These are phyloP conservation scores for Funneliformis mosseae DNA, from an alignment of 192 early-diverging fungal species.

Conservation along the genomic window DNA sequence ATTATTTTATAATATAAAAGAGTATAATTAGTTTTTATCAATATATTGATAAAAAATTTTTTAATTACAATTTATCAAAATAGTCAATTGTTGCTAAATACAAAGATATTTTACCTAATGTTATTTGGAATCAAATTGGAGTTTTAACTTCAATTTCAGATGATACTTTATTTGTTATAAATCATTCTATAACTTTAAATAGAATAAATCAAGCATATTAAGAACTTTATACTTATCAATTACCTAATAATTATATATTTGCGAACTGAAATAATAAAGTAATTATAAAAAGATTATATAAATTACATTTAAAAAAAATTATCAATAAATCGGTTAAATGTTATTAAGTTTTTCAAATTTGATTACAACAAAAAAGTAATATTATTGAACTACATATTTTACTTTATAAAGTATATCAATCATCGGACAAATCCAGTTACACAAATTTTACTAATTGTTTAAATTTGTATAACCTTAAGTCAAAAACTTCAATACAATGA, in stretches of 20 bases:
- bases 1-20: background rate
- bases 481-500: too few relatives aligned
- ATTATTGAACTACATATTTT: too few relatives aligned
- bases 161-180: background rate
- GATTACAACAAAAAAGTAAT: too few relatives aligned
- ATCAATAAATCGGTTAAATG: background rate
- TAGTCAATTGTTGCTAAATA: slow-evolving; percentile 1
- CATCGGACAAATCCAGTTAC: too few relatives aligned
- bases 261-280: too few relatives aligned
- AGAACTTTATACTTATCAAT: background rate
- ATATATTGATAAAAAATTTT: background rate
- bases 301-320: background rate
- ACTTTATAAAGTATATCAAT: too few relatives aligned
- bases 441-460: too few relatives aligned
- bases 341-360: background rate
- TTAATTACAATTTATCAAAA: slow-evolving; percentile 4
- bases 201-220: background rate
- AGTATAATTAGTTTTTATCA: background rate
- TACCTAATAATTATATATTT: background rate
- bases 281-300: background rate
- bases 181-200: background rate
- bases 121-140: background rate
- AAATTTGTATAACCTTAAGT: too few relatives aligned
- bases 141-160: background rate
- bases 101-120: background rate